A percentile compares a stretch with the other conserved stretches of the same genome.
phyloP scores from a whole-genome alignment of 805 yeast species.

The Pichia occidentalis region DNA sequence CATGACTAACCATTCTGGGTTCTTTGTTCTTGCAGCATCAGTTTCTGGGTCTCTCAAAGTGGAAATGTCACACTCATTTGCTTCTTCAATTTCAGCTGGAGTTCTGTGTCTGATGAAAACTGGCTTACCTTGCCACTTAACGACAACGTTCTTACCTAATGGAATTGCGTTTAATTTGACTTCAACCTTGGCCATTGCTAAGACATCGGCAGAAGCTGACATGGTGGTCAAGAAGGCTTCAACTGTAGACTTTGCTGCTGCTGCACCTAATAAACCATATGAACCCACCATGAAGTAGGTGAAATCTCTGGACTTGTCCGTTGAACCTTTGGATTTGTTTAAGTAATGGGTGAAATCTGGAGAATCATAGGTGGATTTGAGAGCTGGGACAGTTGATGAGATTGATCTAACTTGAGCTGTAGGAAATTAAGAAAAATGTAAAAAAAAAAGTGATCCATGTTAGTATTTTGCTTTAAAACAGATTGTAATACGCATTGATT shows the following conservation, averaged over 20 bases:
- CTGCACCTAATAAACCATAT: constrained; percentile 82
- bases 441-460: constrained; percentile 5
- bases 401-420: constrained; percentile 38
- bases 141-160: constrained; percentile 95
- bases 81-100: constrained; percentile 85
- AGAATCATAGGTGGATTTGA: constrained; percentile 77
- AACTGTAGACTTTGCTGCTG: constrained; percentile 93
- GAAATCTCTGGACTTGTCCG: constrained; percentile 74
- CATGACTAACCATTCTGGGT: constrained; percentile 98
- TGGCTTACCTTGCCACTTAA: constrained; percentile 99
- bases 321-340: constrained; percentile 57
- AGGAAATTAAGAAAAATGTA: neutral
- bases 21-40: constrained; percentile 89
- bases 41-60: constrained; percentile 89
- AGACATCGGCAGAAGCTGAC: constrained; percentile 98
- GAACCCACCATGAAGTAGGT: constrained; percentile 98
- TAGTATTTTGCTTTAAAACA: constrained; percentile 15
- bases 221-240: constrained; percentile 86
- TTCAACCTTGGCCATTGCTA: constrained; percentile 99
- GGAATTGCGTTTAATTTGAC: constrained; percentile 91
- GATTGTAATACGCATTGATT: no score
- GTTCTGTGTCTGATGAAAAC: constrained; percentile 99
- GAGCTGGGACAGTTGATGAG: constrained; percentile 42
- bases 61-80: constrained; percentile 72
- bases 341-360: constrained; percentile 84